Evolutionary conservation across 108 stramenopile genomes (phyloP), one percentile per base, ranked within the genome.

Genomic region (Chaetoceros muelleri): DNA sequence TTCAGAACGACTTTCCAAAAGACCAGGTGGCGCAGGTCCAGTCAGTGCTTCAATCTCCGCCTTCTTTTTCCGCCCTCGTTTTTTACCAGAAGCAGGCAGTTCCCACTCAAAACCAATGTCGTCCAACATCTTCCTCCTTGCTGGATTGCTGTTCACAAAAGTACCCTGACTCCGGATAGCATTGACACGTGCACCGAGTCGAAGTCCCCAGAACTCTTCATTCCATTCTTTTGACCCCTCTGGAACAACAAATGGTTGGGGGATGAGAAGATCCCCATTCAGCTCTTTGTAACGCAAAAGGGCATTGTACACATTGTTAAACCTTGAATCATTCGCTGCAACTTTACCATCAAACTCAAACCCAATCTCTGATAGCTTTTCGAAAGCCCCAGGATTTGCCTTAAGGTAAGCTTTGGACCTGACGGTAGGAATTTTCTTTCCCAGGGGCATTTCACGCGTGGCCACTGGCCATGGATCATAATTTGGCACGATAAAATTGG

Each of bases 91-190:
- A 28, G 69, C 54, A 27, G 80, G 79, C 52, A 75, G 73, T 29
- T 70, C 84, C 91, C 91, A 93, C 20, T 80, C 70, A 65, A 94
- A 90, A 20, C 92, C 92, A 50, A 94, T 48, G 5, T 79, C 72
- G 48, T 87, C 82, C 53, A 94, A 63, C 55, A 75, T 62, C 24
- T 72, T 62, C 52, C 62, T 79, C 24, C 92, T 58, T 40, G 71
- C 69, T 25, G 86, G 78, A 61, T 82, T 65, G 19, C 65, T 65
- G 52, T 82, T 88, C 23, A 94, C 81, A 70, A 90, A 90, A 27
- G 88, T 90, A 53, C 88, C 88, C 61, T 87, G 87, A 45, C 78
- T 75, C 49, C 92, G 79, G 61, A 94, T 90, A n/a, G 86, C 82
- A 72, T 90, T 88, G 30, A 94, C 92, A 24, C 88, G 75, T 24